phyloP scores from a whole-genome alignment of 495 filamentous ascomycete genomes.

The Penicillium simplicissimum region DNA sequence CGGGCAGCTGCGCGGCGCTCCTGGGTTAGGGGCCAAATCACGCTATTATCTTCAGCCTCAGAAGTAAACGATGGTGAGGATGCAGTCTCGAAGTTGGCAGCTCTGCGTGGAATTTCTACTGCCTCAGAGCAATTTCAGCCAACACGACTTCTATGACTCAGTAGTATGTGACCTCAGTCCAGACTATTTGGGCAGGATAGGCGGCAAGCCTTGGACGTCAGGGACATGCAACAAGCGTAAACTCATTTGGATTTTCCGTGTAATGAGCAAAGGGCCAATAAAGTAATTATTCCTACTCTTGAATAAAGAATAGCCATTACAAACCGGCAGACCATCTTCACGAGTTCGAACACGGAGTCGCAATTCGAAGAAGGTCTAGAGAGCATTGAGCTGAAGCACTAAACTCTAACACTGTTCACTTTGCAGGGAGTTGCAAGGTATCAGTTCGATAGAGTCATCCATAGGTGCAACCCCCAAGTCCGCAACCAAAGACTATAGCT shows the following conservation, averaged over 20 bases:
- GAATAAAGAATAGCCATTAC: no score
- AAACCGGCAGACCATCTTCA: no score
- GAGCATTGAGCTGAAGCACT: no score
- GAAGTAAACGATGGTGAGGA: background rate
- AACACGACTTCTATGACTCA: background rate
- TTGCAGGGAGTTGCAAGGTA: no score
- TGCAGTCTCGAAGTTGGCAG: background rate
- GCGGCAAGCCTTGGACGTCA: background rate
- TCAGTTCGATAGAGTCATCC: no score
- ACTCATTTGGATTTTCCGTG: no score
- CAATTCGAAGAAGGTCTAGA: no score
- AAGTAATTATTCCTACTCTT: no score
- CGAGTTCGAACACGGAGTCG: no score
- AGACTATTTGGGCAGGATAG: background rate
- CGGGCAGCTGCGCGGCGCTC: background rate
- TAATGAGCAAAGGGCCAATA: background rate
- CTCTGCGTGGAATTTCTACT: background rate
- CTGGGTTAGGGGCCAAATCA: background rate
- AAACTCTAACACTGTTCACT: no score
- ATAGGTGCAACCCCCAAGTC: no score
- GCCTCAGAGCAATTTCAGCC: background rate
- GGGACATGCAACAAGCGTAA: background rate
- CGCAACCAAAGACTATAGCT: no score
- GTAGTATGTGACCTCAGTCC: background rate
- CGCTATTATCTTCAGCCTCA: background rate